Evolutionary conservation across 2,329 filamentous ascomycete genomes (phyloP).

Genomic region (Verticillium alfalfae): DNA sequence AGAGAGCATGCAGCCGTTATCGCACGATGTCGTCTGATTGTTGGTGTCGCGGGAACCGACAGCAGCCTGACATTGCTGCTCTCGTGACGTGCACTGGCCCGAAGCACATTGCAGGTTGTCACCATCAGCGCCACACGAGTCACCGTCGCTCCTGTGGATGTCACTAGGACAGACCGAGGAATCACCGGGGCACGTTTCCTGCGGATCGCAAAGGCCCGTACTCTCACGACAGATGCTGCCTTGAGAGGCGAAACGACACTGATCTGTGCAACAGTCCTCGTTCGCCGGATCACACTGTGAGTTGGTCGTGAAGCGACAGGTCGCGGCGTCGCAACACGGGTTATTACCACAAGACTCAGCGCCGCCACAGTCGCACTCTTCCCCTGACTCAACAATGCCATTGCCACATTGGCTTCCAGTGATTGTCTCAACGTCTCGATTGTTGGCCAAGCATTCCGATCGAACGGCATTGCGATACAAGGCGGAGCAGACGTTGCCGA

Average conservation of each 20-base stretch:
- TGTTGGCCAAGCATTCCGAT: constrained; percentile 73
- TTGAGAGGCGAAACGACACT: constrained; percentile 62
- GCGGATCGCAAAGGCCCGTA: constrained; percentile 76
- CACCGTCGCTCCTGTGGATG: constrained; percentile 61
- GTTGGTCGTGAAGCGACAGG: constrained; percentile 74
- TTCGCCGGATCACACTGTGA: constrained; percentile 78
- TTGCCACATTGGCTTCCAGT: constrained; percentile 87
- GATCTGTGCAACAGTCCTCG: constrained; percentile 69
- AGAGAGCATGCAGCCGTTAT: constrained; percentile 66
- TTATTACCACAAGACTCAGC: constrained; percentile 65
- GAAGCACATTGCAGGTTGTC: constrained; percentile 71
- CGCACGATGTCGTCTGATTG: constrained; percentile 79
- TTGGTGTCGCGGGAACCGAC: constrained; percentile 69
- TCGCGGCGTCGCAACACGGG: constrained; percentile 75
- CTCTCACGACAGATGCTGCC: constrained; percentile 74
- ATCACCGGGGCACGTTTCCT: constrained; percentile 74
- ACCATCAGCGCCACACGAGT: constrained; percentile 61
- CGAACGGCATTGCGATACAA: constrained; percentile 73
- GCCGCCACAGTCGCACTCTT: constrained; percentile 95
- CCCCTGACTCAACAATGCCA: constrained; percentile 83
- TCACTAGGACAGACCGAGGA: constrained; percentile 71
- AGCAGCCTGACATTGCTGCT: constrained; percentile 80
- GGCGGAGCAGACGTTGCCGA: constrained; percentile 92
- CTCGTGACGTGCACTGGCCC: constrained; percentile 89
- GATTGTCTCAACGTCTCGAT: constrained; percentile 76